Percentiles rank a stretch among this genome's conserved stretches.
Evolutionary conservation across 768 basidiomycete species (phyloP).

Genomic region (Collybiopsis confluens): DNA sequence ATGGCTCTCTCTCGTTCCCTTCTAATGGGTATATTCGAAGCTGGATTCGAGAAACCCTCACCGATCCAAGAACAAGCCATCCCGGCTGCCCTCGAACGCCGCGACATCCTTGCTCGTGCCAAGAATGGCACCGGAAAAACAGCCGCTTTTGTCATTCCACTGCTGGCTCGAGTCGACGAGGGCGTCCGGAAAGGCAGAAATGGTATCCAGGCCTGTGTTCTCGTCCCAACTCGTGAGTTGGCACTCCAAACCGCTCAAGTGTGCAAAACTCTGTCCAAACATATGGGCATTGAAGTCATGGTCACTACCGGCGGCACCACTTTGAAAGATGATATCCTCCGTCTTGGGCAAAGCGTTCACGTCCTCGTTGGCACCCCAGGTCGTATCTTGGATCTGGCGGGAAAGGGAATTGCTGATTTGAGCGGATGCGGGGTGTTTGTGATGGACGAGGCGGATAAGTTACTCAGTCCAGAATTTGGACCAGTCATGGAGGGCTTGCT

Average conservation of each 20-base stretch:
- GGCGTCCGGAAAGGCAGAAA: slow-evolving; percentile 28
- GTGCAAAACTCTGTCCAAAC: slow-evolving; percentile 94
- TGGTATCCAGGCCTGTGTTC: slow-evolving; percentile 89
- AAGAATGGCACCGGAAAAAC: slow-evolving; percentile 99
- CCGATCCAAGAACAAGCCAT: slow-evolving; percentile 99
- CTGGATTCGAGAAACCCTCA: slow-evolving; percentile 93
- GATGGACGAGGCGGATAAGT: slow-evolving; percentile 99
- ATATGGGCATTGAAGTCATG: slow-evolving; percentile 96
- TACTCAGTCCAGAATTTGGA: slow-evolving; percentile 94
- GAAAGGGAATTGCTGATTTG: slow-evolving; percentile 91
- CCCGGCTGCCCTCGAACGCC: slow-evolving; percentile 87
- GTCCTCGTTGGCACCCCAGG: slow-evolving; percentile 97
- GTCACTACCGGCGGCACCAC: slow-evolving; percentile 98
- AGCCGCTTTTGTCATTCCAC: slow-evolving; percentile 97
- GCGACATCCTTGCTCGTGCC: slow-evolving; percentile 92
- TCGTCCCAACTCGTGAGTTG: slow-evolving; percentile 98
- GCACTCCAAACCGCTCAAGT: slow-evolving; percentile 99
- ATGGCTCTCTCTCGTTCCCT: slow-evolving; percentile 90
- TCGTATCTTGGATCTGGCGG: slow-evolving; percentile 89
- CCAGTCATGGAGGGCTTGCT: slow-evolving; percentile 98
- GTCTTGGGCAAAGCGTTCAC: slow-evolving; percentile 85
- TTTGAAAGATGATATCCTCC: slow-evolving; percentile 95
- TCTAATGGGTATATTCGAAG: slow-evolving; percentile 99
- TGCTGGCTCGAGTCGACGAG: slow-evolving; percentile 89
- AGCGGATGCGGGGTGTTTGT: slow-evolving; percentile 90